A percentile compares a stretch with the other conserved stretches of the same genome.
Conservation (phyloP, 2,329 filamentous ascomycete genomes). For the Hypoxylon sp. region DNA sequence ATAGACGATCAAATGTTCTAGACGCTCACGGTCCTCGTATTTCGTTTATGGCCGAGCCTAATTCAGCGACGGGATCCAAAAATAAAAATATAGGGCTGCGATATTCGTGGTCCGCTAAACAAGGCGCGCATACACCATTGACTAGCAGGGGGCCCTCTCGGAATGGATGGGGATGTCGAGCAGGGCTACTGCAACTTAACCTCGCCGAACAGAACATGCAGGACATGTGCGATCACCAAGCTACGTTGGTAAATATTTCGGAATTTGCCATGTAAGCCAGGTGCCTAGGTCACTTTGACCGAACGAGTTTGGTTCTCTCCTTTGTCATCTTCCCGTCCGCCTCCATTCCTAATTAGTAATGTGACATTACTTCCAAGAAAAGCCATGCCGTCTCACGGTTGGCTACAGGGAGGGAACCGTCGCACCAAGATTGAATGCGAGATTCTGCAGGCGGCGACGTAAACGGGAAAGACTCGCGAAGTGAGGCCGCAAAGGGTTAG, state of each 20-base stretch:
- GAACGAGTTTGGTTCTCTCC: background rate
- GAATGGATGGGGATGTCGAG: background rate
- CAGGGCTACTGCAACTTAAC: background rate
- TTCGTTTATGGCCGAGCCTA: background rate
- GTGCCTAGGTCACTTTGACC: background rate
- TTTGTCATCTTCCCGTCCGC: background rate
- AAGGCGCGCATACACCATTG: background rate
- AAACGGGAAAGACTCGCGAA: conserved; percentile 29
- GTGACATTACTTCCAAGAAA: conserved; percentile 4
- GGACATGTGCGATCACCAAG: background rate
- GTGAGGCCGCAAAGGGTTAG: background rate
- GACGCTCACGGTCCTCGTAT: background rate
- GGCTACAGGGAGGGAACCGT: conserved; percentile 18
- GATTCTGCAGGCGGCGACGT: conserved; percentile 26
- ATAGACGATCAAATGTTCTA: background rate
- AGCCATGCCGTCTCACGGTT: conserved; percentile 19
- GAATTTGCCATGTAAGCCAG: background rate
- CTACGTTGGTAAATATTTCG: background rate
- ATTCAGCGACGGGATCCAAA: no score
- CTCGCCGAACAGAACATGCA: background rate
- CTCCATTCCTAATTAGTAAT: conserved; percentile 9
- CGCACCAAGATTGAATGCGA: conserved; percentile 27
- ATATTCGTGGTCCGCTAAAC: background rate
- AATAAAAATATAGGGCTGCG: background rate
- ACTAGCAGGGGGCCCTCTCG: background rate